A percentile compares a stretch with the other conserved stretches of the same genome.
phyloP scores from a whole-genome alignment of 2,329 filamentous ascomycete genomes.

The Venturiaceae sp. region DNA sequence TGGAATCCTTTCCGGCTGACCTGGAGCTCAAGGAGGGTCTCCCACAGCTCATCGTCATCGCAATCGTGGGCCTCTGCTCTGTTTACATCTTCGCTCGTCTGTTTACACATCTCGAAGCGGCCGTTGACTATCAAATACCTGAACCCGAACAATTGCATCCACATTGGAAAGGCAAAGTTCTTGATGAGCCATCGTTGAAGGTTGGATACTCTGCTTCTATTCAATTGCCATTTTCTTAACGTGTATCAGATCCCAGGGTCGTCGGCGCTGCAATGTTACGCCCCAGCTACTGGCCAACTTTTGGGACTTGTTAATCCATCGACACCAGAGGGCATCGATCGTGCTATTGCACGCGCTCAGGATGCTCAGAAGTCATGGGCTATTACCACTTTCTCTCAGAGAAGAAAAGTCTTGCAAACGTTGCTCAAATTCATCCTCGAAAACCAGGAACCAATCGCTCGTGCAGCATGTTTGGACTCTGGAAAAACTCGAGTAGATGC shows the following conservation, averaged over 20 bases:
- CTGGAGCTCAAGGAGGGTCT: slow-evolving; percentile 5
- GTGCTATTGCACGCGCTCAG: slow-evolving; percentile 62
- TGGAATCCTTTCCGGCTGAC: background rate
- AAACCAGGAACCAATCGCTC: slow-evolving; percentile 79
- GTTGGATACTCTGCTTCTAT: slow-evolving; percentile 18
- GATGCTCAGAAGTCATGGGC: slow-evolving; percentile 71
- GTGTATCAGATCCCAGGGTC: slow-evolving; percentile 53
- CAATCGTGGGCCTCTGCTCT: background rate
- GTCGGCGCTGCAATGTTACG: slow-evolving; percentile 71
- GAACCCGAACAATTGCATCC: slow-evolving; percentile 49
- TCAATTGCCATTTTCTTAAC: background rate
- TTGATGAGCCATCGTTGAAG: slow-evolving; percentile 54
- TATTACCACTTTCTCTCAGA: slow-evolving; percentile 64
- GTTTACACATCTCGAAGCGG: slow-evolving; percentile 22
- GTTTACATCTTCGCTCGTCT: slow-evolving; percentile 4
- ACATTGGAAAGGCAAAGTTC: slow-evolving; percentile 43
- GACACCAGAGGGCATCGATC: slow-evolving; percentile 68
- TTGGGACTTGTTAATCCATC: slow-evolving; percentile 72
- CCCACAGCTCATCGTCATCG: background rate
- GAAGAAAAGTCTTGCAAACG: slow-evolving; percentile 69
- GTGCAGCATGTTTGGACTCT: slow-evolving; percentile 79
- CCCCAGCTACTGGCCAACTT: slow-evolving; percentile 77
- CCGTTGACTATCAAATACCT: slow-evolving; percentile 50
- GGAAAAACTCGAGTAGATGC: slow-evolving; percentile 96
- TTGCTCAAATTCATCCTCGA: slow-evolving; percentile 77